These are phyloP conservation scores for Inonotus obliquus DNA, from an alignment of 1,284 basidiomycete genomes.

Conservation along the genomic window DNA sequence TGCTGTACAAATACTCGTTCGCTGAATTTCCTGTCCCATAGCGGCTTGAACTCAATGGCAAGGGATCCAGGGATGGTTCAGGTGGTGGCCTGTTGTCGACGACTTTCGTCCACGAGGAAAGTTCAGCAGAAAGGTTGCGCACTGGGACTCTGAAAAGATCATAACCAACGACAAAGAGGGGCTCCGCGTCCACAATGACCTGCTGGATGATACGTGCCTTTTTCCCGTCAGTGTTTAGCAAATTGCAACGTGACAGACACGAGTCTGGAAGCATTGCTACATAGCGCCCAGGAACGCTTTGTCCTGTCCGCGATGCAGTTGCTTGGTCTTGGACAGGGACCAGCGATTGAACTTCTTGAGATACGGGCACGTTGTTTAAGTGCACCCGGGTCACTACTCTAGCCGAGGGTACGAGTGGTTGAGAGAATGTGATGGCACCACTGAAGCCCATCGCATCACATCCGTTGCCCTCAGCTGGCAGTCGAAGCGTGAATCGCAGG, in stretches of 20 bases:
- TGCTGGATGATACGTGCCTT: slow-evolving; percentile 60
- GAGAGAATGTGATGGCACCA: slow-evolving; percentile 49
- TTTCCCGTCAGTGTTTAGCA: slow-evolving; percentile 47
- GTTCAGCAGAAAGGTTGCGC: slow-evolving; percentile 46
- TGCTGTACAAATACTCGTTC: slow-evolving; percentile 14
- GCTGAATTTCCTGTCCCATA: slow-evolving; percentile 8
- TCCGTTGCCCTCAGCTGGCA: slow-evolving; percentile 41
- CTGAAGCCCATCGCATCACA: slow-evolving; percentile 55
- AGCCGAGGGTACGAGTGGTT: slow-evolving; percentile 45
- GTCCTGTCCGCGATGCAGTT: slow-evolving; percentile 19
- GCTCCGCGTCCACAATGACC: slow-evolving; percentile 56
- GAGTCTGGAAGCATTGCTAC: slow-evolving; percentile 59
- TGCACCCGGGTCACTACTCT: slow-evolving; percentile 60
- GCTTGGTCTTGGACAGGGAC: slow-evolving; percentile 32
- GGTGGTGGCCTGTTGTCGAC: slow-evolving; percentile 27
- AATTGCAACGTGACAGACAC: slow-evolving; percentile 53
- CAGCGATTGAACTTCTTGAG: slow-evolving; percentile 48
- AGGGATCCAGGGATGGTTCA: slow-evolving; percentile 23
- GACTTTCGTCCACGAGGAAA: slow-evolving; percentile 49
- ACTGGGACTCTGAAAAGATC: slow-evolving; percentile 53
- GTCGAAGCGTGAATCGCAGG: slow-evolving; percentile 46
- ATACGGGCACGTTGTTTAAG: slow-evolving; percentile 41
- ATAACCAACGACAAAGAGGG: slow-evolving; percentile 59
- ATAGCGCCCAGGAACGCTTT: slow-evolving; percentile 23
- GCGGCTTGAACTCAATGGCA: slow-evolving; percentile 7